Evolutionary conservation across 2,329 filamentous ascomycete genomes (phyloP), one percentile per base, ranked within the genome.

Genomic region (Myriosclerotinia duriaeana): DNA sequence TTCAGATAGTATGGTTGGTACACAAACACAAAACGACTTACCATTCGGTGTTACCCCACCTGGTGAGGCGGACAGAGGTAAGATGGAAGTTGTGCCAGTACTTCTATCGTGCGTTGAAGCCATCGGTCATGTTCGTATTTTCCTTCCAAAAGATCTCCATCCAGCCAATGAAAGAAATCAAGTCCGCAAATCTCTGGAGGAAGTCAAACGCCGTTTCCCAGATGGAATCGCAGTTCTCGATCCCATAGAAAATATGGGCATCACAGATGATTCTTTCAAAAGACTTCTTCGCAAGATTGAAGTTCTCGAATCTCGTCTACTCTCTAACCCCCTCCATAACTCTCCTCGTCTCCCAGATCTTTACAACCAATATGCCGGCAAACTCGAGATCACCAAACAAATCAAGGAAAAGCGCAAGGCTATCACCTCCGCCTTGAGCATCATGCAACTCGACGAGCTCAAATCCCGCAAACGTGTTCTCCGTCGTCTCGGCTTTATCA

Each of bases 381-480:
- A 99, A 83, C 85, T 95, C 34, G 85, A 87, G 61, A 78, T 96
- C 15, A 82, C 81, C 20, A 88, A 90, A 14, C 87, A 92, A 79
- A 94, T 97, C 79, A 97, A 96, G 81, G 86, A 86, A 26, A 88
- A 90, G 73, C 96, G 96, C 81, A 96, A 93, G 80, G 85, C 91
- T 67, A 97, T 99, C 69, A 82, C 86, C 30, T 89, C 90, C 71
- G 93, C 93, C 0, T 87, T 96, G 76, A 93, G 90, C 68, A 90
- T 98, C 67, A 89, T 95, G 67, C 94, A 99, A 78, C 84, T 98
- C 70, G 95, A 99, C 73, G 95, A 99, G 79, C 85, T 99, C 69
- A 98, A 98, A 81, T 93, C 91, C 70, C 89, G 95, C 69, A 99
- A 97, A 82, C 90, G 95, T 72, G 95, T 99, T 5, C 85, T 99